Conservation (phyloP, 2,329 filamentous ascomycete species). For the Fusarium gaditjirri region DNA sequence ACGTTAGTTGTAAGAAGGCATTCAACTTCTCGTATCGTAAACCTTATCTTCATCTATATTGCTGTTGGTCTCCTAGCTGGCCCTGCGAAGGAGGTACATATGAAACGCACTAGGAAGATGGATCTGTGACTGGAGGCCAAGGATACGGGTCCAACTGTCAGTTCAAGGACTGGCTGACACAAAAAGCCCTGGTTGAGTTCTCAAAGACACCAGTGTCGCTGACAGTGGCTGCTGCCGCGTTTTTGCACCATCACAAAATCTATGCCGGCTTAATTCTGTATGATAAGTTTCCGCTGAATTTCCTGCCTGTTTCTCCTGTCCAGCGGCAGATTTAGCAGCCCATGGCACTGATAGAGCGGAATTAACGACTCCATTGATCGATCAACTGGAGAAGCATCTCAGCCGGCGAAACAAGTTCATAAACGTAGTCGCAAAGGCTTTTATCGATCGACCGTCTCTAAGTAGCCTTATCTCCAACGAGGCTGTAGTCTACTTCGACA, state of each 20-base stretch:
- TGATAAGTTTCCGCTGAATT: background rate
- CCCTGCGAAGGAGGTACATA: background rate
- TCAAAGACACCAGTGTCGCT: too few species aligned
- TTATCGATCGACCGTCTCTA: background rate
- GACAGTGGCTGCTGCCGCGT: background rate
- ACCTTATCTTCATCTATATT: background rate
- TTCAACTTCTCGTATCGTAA: background rate
- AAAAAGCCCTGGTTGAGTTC: too few species aligned
- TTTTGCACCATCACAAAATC: background rate
- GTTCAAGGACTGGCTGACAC: too few species aligned
- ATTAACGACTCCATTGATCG: background rate
- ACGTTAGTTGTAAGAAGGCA: rapidly evolving
- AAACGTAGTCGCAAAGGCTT: background rate
- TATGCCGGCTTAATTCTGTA: background rate
- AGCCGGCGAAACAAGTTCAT: background rate
- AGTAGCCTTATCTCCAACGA: background rate
- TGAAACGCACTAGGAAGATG: rapidly evolving
- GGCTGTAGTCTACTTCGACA: background rate
- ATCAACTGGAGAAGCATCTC: background rate
- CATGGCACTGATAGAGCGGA: rapidly evolving
- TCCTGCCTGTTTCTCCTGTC: background rate
- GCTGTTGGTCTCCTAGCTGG: background rate
- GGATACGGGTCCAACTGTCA: too few species aligned
- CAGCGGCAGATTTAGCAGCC: rapidly evolving
- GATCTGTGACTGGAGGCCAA: background rate